Percentiles rank a stretch among this genome's conserved stretches.
Evolutionary conservation across 176 grass and related monocot genomes (phyloP).

Genomic region (Lolium multiflorum): DNA sequence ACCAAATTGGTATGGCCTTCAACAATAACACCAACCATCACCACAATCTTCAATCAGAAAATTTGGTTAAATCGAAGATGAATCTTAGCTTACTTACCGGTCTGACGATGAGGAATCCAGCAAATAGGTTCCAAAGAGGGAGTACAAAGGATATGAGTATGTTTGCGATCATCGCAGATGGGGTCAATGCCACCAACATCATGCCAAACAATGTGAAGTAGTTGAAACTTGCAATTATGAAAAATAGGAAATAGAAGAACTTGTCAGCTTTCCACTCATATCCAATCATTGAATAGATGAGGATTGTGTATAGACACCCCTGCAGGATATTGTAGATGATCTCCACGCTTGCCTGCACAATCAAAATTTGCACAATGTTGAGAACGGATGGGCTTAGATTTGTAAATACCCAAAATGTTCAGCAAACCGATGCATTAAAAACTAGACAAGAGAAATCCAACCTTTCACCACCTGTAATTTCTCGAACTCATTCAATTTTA

Average conservation of each 20-base stretch:
- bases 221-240: too few relatives aligned
- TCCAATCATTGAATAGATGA: conserved; percentile 78
- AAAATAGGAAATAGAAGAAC: too few relatives aligned
- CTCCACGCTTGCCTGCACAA: conserved; percentile 63
- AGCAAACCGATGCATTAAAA: too few relatives aligned
- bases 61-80: too few relatives aligned
- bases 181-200: conserved; percentile 70
- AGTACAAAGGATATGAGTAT: conserved; percentile 50
- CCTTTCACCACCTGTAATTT: not conserved
- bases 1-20: too few relatives aligned
- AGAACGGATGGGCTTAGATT: not conserved
- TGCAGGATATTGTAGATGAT: conserved; percentile 66
- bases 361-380: not conserved
- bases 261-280: conserved; percentile 58
- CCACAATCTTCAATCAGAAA: too few relatives aligned
- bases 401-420: not conserved
- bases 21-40: too few relatives aligned
- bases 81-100: conserved; percentile 45
- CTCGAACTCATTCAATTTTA: not conserved
- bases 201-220: too few relatives aligned
- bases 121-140: conserved; percentile 77
- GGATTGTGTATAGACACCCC: conserved; percentile 56
- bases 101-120: conserved; percentile 70
- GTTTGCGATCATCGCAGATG: conserved; percentile 57
- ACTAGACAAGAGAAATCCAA: too few relatives aligned